Evolutionary conservation across 495 filamentous ascomycete genomes (phyloP).

Genomic region (Achaetomiella virescens): DNA sequence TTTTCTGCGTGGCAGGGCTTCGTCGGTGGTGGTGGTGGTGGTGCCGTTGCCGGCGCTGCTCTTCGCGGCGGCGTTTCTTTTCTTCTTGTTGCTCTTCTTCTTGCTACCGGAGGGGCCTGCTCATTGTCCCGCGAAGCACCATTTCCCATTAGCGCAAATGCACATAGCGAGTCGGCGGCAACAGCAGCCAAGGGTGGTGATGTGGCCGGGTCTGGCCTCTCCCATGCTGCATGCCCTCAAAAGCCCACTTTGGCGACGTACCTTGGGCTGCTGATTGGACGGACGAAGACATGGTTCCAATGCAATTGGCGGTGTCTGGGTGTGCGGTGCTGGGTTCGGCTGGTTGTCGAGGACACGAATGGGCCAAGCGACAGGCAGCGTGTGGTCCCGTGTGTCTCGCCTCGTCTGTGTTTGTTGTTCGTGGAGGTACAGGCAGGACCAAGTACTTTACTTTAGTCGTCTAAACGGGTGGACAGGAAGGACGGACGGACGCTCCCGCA

Average conservation of each 20-base stretch:
- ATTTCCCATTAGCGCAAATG: slow-evolving; percentile 25
- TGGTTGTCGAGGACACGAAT: slow-evolving; percentile 10
- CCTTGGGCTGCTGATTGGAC: slow-evolving; percentile 24
- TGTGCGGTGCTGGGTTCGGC: not conserved
- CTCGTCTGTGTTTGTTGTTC: not conserved
- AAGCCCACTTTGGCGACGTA: slow-evolving; percentile 18
- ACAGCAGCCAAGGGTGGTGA: slow-evolving; percentile 8
- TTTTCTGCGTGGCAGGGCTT: not conserved
- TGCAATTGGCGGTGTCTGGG: slow-evolving; percentile 10
- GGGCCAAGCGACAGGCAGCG: not conserved
- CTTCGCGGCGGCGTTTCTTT: slow-evolving; percentile 64
- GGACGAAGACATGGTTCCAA: slow-evolving; percentile 25
- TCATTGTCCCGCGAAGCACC: slow-evolving; percentile 1
- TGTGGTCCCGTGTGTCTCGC: not conserved
- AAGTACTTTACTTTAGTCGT: not conserved
- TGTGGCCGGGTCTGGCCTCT: slow-evolving; percentile 14
- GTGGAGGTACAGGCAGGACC: not conserved
- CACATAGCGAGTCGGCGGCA: not conserved
- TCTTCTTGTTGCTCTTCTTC: slow-evolving; percentile 48
- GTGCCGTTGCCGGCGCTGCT: slow-evolving; percentile 35
- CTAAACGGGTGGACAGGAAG: not conserved
- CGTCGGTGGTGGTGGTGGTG: slow-evolving; percentile 4
- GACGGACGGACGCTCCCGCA: slow-evolving; percentile 2
- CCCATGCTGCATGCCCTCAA: slow-evolving; percentile 1
- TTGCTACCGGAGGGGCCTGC: slow-evolving; percentile 14